Percentiles rank a stretch among this genome's conserved stretches.
phyloP scores from a whole-genome alignment of 2,329 filamentous ascomycete genomes.

The Aspergillus sp. region DNA sequence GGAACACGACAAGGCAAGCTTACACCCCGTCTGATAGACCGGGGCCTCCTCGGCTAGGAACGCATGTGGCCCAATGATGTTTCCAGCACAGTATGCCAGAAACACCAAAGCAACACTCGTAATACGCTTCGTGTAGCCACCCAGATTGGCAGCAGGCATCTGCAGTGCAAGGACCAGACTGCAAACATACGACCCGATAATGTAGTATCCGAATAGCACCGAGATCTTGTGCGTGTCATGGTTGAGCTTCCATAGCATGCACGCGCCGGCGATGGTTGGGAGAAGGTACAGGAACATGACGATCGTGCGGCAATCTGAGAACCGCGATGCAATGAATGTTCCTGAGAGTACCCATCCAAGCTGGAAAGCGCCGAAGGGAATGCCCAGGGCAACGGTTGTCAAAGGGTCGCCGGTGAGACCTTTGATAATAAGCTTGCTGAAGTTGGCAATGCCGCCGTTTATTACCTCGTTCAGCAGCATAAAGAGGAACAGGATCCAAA shows the following conservation, averaged over 20 bases:
- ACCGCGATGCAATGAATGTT: slow-evolving; percentile 52
- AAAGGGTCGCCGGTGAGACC: slow-evolving; percentile 47
- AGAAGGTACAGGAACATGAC: slow-evolving; percentile 55
- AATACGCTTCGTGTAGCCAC: slow-evolving; percentile 52
- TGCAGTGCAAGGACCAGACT: slow-evolving; percentile 55
- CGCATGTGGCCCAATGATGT: slow-evolving; percentile 8
- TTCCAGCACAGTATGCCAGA: slow-evolving; percentile 36
- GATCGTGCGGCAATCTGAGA: slow-evolving; percentile 52
- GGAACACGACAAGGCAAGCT: slow-evolving; percentile 45
- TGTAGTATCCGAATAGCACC: slow-evolving; percentile 54
- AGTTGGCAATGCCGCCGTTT: slow-evolving; percentile 55
- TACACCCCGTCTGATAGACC: slow-evolving; percentile 53
- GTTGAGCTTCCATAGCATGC: slow-evolving; percentile 53
- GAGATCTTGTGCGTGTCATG: slow-evolving; percentile 43
- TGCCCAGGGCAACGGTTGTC: slow-evolving; percentile 53
- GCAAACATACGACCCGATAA: slow-evolving; percentile 50
- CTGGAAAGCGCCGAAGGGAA: slow-evolving; percentile 56
- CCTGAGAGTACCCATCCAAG: slow-evolving; percentile 53
- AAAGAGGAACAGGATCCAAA: slow-evolving; percentile 48
- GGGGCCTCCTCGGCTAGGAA: slow-evolving; percentile 30
- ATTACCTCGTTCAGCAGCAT: slow-evolving; percentile 55
- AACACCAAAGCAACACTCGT: slow-evolving; percentile 49
- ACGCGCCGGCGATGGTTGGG: slow-evolving; percentile 52
- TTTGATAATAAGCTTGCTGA: slow-evolving; percentile 55
- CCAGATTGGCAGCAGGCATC: slow-evolving; percentile 41